Percentiles rank a stretch among this genome's conserved stretches.
Conservation (phyloP, 768 basidiomycete genomes). For the Mycena alexandri region DNA sequence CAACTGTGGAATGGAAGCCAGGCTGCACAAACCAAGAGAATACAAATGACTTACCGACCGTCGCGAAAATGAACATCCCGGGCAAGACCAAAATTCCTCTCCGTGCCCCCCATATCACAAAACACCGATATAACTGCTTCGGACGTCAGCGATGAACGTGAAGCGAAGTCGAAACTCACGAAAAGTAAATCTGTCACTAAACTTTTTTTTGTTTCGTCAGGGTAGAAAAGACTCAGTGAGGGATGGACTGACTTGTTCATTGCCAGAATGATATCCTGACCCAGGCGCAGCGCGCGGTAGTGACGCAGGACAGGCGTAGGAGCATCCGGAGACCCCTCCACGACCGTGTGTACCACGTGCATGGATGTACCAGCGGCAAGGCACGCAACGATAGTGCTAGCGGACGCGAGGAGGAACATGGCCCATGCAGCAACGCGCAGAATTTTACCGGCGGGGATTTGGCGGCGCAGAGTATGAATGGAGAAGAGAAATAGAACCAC, state of each 20-base stretch:
- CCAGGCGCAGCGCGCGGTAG: conserved; percentile 16
- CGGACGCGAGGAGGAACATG: conserved; percentile 15
- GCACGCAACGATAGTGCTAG: neutral
- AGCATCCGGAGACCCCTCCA: neutral
- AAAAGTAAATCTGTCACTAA: conserved; percentile 27
- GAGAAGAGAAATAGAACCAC: conserved; percentile 20
- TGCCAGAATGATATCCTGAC: conserved; percentile 24
- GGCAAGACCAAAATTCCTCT: conserved; percentile 10
- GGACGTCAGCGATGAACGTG: neutral
- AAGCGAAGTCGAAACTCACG: neutral
- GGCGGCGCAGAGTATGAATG: conserved; percentile 7
- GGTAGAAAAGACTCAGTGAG: neutral
- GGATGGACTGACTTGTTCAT: conserved; percentile 16
- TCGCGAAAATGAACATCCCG: conserved; percentile 2
- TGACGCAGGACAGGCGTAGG: neutral
- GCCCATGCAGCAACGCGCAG: conserved; percentile 30
- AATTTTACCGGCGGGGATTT: neutral
- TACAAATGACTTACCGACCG: conserved; percentile 3
- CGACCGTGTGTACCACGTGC: conserved; percentile 14
- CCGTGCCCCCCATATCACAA: conserved; percentile 29
- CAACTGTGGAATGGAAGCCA: neutral
- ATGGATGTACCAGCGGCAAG: conserved; percentile 12
- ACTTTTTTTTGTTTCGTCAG: neutral
- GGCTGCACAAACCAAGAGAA: neutral
- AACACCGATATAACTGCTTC: conserved; percentile 22